Percentiles rank a stretch among this genome's conserved stretches.
These are phyloP conservation scores for Neophaeococcomyces mojaviensis DNA, from an alignment of 2,329 filamentous ascomycete species.

Conservation along the genomic window DNA sequence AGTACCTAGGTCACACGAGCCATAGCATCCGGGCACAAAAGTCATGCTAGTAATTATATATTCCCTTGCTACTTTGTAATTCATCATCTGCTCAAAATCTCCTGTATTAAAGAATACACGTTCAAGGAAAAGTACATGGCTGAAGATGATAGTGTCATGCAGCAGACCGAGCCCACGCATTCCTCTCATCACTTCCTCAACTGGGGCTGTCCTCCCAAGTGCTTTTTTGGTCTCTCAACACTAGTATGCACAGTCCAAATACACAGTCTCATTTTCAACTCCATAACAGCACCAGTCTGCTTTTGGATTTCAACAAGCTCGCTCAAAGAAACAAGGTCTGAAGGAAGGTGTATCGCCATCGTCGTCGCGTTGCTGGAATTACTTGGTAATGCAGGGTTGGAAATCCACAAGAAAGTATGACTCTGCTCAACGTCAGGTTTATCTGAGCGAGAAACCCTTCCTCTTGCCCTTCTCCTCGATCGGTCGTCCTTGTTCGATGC, in stretches of 20 bases:
- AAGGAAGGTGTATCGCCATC: slow-evolving; percentile 15
- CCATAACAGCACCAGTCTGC: slow-evolving; percentile 23
- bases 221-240: slow-evolving; percentile 9
- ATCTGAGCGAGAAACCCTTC: slow-evolving; percentile 98
- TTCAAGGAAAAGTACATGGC: slow-evolving; percentile 20
- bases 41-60: slow-evolving; percentile 3
- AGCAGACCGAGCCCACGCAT: too few species aligned
- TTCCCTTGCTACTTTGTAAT: neutral
- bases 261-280: slow-evolving; percentile 19
- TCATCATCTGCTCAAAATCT: slow-evolving; percentile 2
- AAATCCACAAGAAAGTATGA: slow-evolving; percentile 17
- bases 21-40: neutral
- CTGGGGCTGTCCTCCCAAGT: neutral
- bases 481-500: slow-evolving; percentile 89
- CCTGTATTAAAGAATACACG: slow-evolving; percentile 12
- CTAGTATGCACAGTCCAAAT: slow-evolving; percentile 22
- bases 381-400: slow-evolving; percentile 12
- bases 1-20: neutral
- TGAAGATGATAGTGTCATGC: slow-evolving; percentile 3
- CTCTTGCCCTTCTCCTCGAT: slow-evolving; percentile 97
- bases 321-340: slow-evolving; percentile 4
- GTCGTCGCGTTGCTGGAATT: slow-evolving; percentile 26
- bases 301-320: neutral
- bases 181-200: neutral
- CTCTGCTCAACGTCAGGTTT: slow-evolving; percentile 34